These are phyloP conservation scores for Mycena chlorophos DNA, from an alignment of 768 basidiomycete species.

Conservation along the genomic window DNA sequence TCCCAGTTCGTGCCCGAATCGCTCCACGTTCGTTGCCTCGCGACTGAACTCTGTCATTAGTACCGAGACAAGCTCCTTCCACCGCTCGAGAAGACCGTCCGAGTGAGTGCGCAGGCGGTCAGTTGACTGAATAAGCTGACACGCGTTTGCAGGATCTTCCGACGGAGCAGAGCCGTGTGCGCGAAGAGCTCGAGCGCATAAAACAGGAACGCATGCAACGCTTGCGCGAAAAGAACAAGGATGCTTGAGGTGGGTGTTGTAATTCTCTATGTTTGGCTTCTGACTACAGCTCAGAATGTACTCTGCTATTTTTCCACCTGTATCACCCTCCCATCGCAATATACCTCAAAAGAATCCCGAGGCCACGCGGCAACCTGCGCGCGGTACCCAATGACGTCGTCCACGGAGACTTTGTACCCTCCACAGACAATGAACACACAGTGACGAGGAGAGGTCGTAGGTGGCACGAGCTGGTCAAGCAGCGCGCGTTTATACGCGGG, in stretches of 20 bases:
- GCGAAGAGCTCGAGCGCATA: slow-evolving; percentile 71
- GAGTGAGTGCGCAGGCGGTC: slow-evolving; percentile 35
- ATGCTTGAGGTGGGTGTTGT: slow-evolving; percentile 17
- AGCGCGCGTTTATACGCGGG: slow-evolving; percentile 62
- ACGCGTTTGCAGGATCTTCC: slow-evolving; percentile 51
- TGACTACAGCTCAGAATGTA: neutral
- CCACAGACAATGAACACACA: slow-evolving; percentile 73
- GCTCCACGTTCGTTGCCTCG: neutral
- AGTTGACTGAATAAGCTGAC: neutral
- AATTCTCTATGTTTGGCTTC: too few species aligned
- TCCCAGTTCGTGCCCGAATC: slow-evolving; percentile 54
- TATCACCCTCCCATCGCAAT: slow-evolving; percentile 40
- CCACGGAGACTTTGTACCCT: slow-evolving; percentile 65
- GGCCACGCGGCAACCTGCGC: slow-evolving; percentile 38
- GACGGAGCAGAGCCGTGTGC: slow-evolving; percentile 62
- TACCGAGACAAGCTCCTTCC: slow-evolving; percentile 76
- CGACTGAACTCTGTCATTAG: slow-evolving; percentile 34
- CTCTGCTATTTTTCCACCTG: slow-evolving; percentile 25
- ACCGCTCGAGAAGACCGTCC: slow-evolving; percentile 52
- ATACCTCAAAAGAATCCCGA: slow-evolving; percentile 36
- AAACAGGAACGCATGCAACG: slow-evolving; percentile 58
- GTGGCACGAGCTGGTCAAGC: slow-evolving; percentile 53
- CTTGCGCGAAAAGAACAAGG: slow-evolving; percentile 39
- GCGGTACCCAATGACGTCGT: slow-evolving; percentile 52
- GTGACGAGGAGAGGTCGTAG: slow-evolving; percentile 30